Conservation (phyloP, 2,329 filamentous ascomycete genomes). For the Fusarium setosum region DNA sequence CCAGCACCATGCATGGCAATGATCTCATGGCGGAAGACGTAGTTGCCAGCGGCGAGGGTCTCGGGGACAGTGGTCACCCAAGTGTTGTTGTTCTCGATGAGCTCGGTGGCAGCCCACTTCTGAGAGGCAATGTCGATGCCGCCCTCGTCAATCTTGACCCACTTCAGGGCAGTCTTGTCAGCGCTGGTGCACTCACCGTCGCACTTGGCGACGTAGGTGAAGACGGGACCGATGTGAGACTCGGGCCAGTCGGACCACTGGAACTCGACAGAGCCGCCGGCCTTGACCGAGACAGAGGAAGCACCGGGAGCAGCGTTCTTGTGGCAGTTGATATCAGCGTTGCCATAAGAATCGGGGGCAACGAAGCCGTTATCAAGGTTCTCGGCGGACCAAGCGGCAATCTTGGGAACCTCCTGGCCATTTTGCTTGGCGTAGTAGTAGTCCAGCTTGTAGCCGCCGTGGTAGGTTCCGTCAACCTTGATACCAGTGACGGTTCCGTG, state of each 20-base stretch:
- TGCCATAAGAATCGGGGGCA: slow-evolving; percentile 51
- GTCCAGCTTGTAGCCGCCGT: slow-evolving; percentile 30
- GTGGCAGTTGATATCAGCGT: slow-evolving; percentile 61
- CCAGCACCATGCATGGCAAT: slow-evolving; percentile 58
- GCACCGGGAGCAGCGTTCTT: slow-evolving; percentile 50
- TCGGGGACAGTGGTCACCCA: slow-evolving; percentile 51
- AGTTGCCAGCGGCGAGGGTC: slow-evolving; percentile 52
- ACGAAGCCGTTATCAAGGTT: slow-evolving; percentile 65
- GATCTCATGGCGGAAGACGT: slow-evolving; percentile 65
- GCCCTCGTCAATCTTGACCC: slow-evolving; percentile 74
- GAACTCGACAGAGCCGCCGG: slow-evolving; percentile 55
- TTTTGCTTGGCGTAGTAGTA: slow-evolving; percentile 41
- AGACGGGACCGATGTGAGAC: slow-evolving; percentile 64
- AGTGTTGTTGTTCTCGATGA: slow-evolving; percentile 57
- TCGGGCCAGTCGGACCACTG: slow-evolving; percentile 57
- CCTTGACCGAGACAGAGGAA: slow-evolving; percentile 50
- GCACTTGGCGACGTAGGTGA: slow-evolving; percentile 73
- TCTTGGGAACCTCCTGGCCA: slow-evolving; percentile 23
- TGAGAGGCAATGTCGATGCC: slow-evolving; percentile 54
- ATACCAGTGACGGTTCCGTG: slow-evolving; percentile 40
- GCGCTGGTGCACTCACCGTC: slow-evolving; percentile 62
- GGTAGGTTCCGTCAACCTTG: slow-evolving; percentile 36
- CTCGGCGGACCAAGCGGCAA: slow-evolving; percentile 54
- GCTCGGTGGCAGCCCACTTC: slow-evolving; percentile 50
- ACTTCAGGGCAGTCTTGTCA: slow-evolving; percentile 64